Base-by-base conservation (phyloP, 2,329 filamentous ascomycete species). In the Fusarium robinianum region DNA sequence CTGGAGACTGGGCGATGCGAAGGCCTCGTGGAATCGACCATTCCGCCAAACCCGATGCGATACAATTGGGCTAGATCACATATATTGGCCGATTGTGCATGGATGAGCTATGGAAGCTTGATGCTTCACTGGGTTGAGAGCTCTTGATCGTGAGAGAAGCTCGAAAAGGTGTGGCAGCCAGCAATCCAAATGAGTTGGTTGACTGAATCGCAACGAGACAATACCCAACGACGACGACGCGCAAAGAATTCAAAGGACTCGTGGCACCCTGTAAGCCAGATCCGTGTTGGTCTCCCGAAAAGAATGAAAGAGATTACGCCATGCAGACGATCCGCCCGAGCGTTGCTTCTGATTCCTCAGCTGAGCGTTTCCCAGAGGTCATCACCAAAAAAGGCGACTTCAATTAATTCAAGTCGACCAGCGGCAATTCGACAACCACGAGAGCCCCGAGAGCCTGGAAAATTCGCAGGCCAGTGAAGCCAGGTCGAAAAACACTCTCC, bases 301-400 rank as follows among this genome's bases (percentile, higher is more conserved):
- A 62, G 57, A 60, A 62, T 60, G 59, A 57, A 41, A 55, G 49
- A 55, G 37, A 60, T 60, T 61, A 43, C 58, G 48, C 41, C 47
- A 56, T 54, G 58, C 48, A 58, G 57, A 45, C 27, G 53, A 60
- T 60, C 49, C 54, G 46, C 46, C n/a, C 56, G 48, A 60, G 49
- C 44, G 52, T 60, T 58, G 48, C 45, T 56, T 60, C 55, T 49
- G 37, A 50, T 36, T 12, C 22, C 52, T 55, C 46, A 51, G 57
- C 48, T 51, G 50, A 58, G 56, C 49, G 55, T 57, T 51, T n/a
- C n/a, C n/a, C n/a, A n/a, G n/a, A 30, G 32, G 12, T 17, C 41
- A 39, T 46, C 9, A 31, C 44, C 40, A 30, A 45, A 43, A 34
- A 43, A 27, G 25, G 36, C 40, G 32, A 49, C 30, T 34, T 45